Percentiles rank a stretch among this genome's conserved stretches.
Evolutionary conservation across 495 filamentous ascomycete species (phyloP).

Genomic region (Stereocaulon alpinum): DNA sequence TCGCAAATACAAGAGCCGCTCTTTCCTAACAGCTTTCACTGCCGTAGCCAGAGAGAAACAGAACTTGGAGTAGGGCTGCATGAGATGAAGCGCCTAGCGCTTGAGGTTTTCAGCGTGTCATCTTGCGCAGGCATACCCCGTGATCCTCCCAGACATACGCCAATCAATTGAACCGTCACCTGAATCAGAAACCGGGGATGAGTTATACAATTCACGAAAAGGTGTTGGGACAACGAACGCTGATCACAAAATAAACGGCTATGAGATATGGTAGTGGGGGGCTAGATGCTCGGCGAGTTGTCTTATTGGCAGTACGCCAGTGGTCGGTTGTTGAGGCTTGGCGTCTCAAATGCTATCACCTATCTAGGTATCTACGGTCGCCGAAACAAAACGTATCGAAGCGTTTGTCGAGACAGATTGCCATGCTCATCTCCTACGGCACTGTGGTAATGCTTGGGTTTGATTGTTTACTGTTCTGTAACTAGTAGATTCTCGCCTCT

Average conservation of each 20-base stretch:
- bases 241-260: neutral
- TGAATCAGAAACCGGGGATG: neutral
- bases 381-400: neutral
- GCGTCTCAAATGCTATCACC: no score
- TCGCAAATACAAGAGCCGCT: slow-evolving; percentile 3
- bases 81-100: slow-evolving; percentile 3
- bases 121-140: neutral
- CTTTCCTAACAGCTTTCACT: slow-evolving; percentile 3
- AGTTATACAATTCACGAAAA: neutral
- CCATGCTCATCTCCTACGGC: neutral
- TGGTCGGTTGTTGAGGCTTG: neutral
- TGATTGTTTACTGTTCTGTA: slow-evolving; percentile 2
- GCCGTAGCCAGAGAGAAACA: slow-evolving; percentile 11
- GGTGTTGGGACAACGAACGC: neutral
- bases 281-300: neutral
- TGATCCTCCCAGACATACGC: neutral
- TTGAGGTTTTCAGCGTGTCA: neutral
- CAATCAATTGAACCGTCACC: neutral
- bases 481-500: neutral
- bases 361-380: no score
- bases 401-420: neutral
- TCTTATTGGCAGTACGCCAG: neutral
- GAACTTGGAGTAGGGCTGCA: slow-evolving; percentile 8
- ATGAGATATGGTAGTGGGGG: neutral
- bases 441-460: neutral